A percentile compares a stretch with the other conserved stretches of the same genome.
Conservation (phyloP, 495 filamentous ascomycete species). For the Tuber magnatum region DNA sequence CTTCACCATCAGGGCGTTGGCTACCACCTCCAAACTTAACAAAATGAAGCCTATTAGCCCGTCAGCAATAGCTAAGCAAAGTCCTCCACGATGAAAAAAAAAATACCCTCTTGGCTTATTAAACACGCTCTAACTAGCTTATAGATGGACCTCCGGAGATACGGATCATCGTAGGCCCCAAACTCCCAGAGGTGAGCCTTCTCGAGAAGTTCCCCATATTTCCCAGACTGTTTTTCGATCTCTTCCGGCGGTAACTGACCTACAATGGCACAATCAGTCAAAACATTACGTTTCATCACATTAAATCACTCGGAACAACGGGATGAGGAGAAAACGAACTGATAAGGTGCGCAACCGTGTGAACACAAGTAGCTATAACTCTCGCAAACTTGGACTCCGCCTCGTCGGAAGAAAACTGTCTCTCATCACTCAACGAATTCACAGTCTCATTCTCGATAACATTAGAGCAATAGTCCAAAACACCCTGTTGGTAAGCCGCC, state of each 20-base stretch:
- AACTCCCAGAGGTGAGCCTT: conserved; percentile 71
- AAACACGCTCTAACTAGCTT: conserved; percentile 49
- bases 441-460: conserved; percentile 68
- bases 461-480: conserved; percentile 72
- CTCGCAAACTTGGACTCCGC: conserved; percentile 73
- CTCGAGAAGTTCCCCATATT: conserved; percentile 53
- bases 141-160: conserved; percentile 63
- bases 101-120: conserved; percentile 3
- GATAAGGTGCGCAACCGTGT: conserved; percentile 52
- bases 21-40: conserved; percentile 54
- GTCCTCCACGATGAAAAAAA: conserved; percentile 5
- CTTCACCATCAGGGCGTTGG: conserved; percentile 60
- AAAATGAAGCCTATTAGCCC: conserved; percentile 50
- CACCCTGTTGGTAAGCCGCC: conserved; percentile 64
- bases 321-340: conserved; percentile 14
- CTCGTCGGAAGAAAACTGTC: conserved; percentile 75
- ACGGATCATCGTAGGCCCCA: conserved; percentile 57
- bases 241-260: conserved; percentile 44
- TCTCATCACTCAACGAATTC: conserved; percentile 77
- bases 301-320: conserved; percentile 5
- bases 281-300: conserved; percentile 6
- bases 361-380: conserved; percentile 61
- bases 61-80: conserved; percentile 47
- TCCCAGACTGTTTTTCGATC: conserved; percentile 47
- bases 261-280: conserved; percentile 7